These are phyloP conservation scores for Monosporozyma siamensis DNA, from an alignment of 805 yeast genomes.

Conservation along the genomic window DNA sequence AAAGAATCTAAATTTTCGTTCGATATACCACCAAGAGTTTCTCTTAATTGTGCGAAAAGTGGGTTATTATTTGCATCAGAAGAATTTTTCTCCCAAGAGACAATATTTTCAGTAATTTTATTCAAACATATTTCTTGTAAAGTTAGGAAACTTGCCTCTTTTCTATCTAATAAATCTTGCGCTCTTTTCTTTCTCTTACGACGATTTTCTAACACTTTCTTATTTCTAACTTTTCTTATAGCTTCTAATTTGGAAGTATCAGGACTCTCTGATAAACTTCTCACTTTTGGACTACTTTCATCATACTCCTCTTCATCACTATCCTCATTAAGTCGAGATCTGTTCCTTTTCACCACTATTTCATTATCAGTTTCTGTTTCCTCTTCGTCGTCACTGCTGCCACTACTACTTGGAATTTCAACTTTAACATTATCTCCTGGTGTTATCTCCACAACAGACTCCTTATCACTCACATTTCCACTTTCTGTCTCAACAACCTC, in stretches of 20 bases:
- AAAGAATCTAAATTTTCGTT: slow-evolving; percentile 59
- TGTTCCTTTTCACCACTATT: slow-evolving; percentile 1
- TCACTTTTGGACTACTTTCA: slow-evolving; percentile 2
- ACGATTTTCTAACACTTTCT: slow-evolving; percentile 45
- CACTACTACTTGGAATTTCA: neutral
- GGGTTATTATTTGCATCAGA: slow-evolving; percentile 10
- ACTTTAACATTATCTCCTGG: neutral
- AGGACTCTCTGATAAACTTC: neutral
- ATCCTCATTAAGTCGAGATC: slow-evolving; percentile 21
- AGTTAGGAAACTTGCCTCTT: slow-evolving; percentile 52
- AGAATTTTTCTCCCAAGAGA: slow-evolving; percentile 16
- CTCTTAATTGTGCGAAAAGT: slow-evolving; percentile 31
- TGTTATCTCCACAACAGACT: neutral
- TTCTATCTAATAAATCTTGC: slow-evolving; percentile 69
- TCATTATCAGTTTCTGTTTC: slow-evolving; percentile 14
- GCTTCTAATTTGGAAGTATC: slow-evolving; percentile 9
- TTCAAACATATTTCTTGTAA: slow-evolving; percentile 77
- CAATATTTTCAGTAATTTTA: slow-evolving; percentile 42
- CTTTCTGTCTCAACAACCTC: slow-evolving; percentile 1
- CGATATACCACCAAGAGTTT: slow-evolving; percentile 83
- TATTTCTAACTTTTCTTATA: slow-evolving; percentile 36
- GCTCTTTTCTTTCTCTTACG: slow-evolving; percentile 74
- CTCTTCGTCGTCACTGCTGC: slow-evolving; percentile 2
- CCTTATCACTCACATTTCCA: neutral
- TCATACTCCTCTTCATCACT: slow-evolving; percentile 28